Percentiles rank a stretch among this genome's conserved stretches.
These are phyloP conservation scores for Ophiostoma himal-ulmi DNA, from an alignment of 2,329 filamentous ascomycete genomes.

Conservation along the genomic window DNA sequence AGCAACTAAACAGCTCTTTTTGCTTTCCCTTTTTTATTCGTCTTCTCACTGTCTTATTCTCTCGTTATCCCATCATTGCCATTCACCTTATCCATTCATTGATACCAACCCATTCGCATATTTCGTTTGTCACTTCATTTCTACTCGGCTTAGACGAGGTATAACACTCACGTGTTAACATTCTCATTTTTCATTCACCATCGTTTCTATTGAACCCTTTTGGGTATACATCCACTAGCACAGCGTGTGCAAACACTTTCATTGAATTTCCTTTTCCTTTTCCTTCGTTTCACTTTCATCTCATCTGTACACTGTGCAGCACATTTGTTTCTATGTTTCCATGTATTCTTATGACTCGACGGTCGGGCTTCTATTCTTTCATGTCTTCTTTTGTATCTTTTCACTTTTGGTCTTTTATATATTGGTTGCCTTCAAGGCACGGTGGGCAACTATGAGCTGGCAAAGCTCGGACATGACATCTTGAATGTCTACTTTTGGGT, in stretches of 20 bases:
- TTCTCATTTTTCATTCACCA: neutral
- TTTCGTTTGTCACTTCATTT: neutral
- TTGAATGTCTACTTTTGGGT: neutral
- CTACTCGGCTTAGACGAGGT: conserved; percentile 4
- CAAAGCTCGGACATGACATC: neutral
- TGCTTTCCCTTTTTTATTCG: neutral
- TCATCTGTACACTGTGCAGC: neutral
- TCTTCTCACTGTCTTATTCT: neutral
- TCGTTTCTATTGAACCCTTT: neutral
- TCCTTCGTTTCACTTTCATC: neutral
- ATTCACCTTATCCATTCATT: conserved; percentile 8
- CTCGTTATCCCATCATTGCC: neutral
- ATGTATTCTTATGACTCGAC: conserved; percentile 14
- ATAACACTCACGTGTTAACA: conserved; percentile 9
- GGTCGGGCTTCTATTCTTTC: conserved; percentile 15
- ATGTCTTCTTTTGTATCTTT: neutral
- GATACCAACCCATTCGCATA: conserved; percentile 8
- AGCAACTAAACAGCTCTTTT: conserved; percentile 19
- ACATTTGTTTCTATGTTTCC: conserved; percentile 13
- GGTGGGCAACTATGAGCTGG: neutral
- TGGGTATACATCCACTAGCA: neutral
- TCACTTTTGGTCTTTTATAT: neutral
- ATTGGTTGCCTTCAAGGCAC: neutral
- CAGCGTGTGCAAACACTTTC: conserved; percentile 13
- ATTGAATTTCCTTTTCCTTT: neutral